A percentile compares a stretch with the other conserved stretches of the same genome.
Evolutionary conservation across 1,284 basidiomycete species (phyloP).

Genomic region (Trichosporon sp.): DNA sequence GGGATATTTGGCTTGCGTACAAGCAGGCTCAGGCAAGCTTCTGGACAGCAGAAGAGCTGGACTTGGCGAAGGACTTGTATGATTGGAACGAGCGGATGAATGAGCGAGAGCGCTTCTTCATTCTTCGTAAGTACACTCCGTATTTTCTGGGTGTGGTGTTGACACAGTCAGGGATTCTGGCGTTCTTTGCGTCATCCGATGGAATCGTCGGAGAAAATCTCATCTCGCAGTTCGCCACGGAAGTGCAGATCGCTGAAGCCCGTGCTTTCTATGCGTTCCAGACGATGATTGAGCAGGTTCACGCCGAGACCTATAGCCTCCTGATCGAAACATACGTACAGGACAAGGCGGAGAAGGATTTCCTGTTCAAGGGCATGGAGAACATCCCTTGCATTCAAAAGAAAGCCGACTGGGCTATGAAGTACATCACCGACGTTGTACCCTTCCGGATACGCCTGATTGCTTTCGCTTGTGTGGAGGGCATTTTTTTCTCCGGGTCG

Average conservation of each 20-base stretch:
- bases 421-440: conserved; percentile 79
- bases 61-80: conserved; percentile 82
- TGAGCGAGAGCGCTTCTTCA: conserved; percentile 87
- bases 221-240: conserved; percentile 88
- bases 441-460: conserved; percentile 82
- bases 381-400: conserved; percentile 70
- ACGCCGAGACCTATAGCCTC: conserved; percentile 64
- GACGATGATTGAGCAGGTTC: conserved; percentile 84
- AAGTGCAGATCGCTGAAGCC: conserved; percentile 91
- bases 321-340: conserved; percentile 64
- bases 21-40: conserved; percentile 66
- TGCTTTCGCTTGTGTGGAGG: conserved; percentile 94
- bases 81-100: conserved; percentile 90
- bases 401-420: conserved; percentile 90
- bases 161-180: conserved; percentile 64
- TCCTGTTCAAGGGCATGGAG: conserved; percentile 62
- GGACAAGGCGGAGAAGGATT: conserved; percentile 60
- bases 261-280: conserved; percentile 97
- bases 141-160: conserved; percentile 15
- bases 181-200: conserved; percentile 94
- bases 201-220: conserved; percentile 95
- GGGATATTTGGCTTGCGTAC: conserved; percentile 95
- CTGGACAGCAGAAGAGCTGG: conserved; percentile 97
- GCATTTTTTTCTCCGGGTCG: conserved; percentile 94
- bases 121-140: conserved; percentile 66